Base-by-base conservation (phyloP, 345 rosid genomes). In the Populus alba region DNA sequence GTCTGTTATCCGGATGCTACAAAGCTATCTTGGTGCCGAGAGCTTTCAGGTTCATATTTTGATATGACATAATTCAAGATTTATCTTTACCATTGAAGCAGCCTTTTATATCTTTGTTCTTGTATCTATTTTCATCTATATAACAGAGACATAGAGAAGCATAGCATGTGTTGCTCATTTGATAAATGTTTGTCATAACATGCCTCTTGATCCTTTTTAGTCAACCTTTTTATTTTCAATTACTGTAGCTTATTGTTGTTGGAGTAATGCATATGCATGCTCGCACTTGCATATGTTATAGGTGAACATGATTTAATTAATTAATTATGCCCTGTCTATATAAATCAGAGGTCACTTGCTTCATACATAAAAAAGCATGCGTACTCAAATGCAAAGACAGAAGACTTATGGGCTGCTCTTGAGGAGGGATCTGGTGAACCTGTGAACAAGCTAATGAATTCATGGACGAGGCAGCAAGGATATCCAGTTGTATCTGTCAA, bases 1-100 rank as follows among this genome's bases (percentile, higher is more conserved):
- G 71, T 91, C 97, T 78, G 91, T 96, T 49, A 92, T 96, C 73
- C 92, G 91, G 72, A 96, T 96, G 99, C 91, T 96, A 25, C 97
- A 96, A 85, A 96, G 93, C 86, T 96, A 91, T 85, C 93, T 96
- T 72, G 98, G 99, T 83, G 98, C 97, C 47, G 97, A 94, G 69
- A 43, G 75, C 77, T 94, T 96, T 83, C 98, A 96, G 98, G 99
- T 96, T 84, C 70, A 83, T 76, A 81, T 66, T 78, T 59, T 53
- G 39, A 15, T 68, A 47, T 70, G 18, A 39, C 39, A 27, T n/a
- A 22, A 55, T 7, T 78, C 27, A 53, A 25, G 51, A 47, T 12
- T 16, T 18, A 22, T 31, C 31, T 20, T 71, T 18, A 63, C 51
- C 65, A 25, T 45, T 59, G 68, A 18, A 27, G 31, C 49, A 57